Evolutionary conservation across 129 eudicot species (phyloP).

Genomic region (Silybum marianum): DNA sequence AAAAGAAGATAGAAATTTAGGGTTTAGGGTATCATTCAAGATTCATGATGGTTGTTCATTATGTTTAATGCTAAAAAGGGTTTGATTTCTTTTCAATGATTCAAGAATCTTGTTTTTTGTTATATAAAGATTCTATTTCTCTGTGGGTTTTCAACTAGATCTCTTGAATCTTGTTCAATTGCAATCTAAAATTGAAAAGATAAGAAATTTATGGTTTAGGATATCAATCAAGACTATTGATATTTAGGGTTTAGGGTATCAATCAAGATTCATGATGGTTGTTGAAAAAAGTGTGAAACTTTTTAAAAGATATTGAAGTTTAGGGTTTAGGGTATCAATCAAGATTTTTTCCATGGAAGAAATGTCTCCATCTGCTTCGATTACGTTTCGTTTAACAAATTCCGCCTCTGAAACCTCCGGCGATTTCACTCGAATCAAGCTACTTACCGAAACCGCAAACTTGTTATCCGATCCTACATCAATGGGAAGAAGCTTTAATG

Average conservation of each 20-base stretch:
- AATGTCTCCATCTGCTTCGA: conserved; percentile 51
- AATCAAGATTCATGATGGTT: conserved; percentile 5
- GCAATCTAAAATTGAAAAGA: background rate
- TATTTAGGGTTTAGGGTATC: background rate
- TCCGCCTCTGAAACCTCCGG: conserved; percentile 37
- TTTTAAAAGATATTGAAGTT: background rate
- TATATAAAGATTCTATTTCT: background rate
- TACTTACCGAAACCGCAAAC: conserved; percentile 52
- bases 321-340: background rate
- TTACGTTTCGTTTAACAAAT: conserved; percentile 52
- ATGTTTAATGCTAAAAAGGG: conserved; percentile 19
- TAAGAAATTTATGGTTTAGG: no score
- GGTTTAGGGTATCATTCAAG: background rate
- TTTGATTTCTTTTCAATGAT: conserved; percentile 16
- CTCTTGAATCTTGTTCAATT: background rate
- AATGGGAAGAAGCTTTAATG: conserved; percentile 1
- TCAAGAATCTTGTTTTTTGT: conserved; percentile 18
- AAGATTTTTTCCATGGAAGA: conserved; percentile 49
- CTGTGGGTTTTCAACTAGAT: background rate
- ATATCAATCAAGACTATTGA: no score
- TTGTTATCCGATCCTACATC: conserved; percentile 44
- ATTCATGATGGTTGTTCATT: conserved; percentile 17
- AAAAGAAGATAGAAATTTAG: background rate
- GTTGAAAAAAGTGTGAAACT: conserved; percentile 7
- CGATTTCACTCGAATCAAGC: conserved; percentile 50